Evolutionary conservation across 768 basidiomycete species (phyloP), one percentile per base, ranked within the genome.

Genomic region (Baorangia bicolor): DNA sequence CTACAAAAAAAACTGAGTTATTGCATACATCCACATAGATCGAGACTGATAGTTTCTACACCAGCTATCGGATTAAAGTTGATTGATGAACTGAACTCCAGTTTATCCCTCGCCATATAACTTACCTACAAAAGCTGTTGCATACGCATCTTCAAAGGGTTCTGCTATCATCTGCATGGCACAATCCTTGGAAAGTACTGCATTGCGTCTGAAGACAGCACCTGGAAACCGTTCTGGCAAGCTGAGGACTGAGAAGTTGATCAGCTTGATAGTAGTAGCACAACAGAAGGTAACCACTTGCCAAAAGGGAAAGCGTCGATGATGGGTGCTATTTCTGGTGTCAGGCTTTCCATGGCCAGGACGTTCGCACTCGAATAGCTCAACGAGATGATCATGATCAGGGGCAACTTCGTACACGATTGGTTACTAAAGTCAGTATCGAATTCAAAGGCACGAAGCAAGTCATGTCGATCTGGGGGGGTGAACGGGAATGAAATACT

Each of bases 321-420:
- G n/a, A 64, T 23, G 13, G 53, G 53, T 31, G 63, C 49, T 5
- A 11, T 7, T 30, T 64, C 65, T 5, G 63, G 68, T n/a, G 56
- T 58, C 5, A 64, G 30, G 6, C 33, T 21, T 42, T 46, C 55
- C 38, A 69, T 18, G 1, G 62, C 54, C 14, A 68, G 18, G 10
- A 27, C 3, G 5, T 70, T 38, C 75, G 12, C 65, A 62, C 35
- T 77, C 72, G 5, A 76, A 71, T 4, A 77, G 57, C 10, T 71
- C 56, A 13, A 79, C 70, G 55, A 76, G 73, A 31, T 67, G 64
- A 45, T 78, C 78, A 1, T 69, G 69, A 31, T 67, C 56, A 9
- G 73, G 63, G 16, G 68, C 68, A 8, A 77, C 67, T 6, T 72
- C 60, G 20, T 80, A 81, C 14, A 74, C 68, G 14, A 79, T 66